Percentiles rank a stretch among this genome's conserved stretches.
Conservation (phyloP, 2,329 filamentous ascomycete genomes). For the Ascosphaera apis region DNA sequence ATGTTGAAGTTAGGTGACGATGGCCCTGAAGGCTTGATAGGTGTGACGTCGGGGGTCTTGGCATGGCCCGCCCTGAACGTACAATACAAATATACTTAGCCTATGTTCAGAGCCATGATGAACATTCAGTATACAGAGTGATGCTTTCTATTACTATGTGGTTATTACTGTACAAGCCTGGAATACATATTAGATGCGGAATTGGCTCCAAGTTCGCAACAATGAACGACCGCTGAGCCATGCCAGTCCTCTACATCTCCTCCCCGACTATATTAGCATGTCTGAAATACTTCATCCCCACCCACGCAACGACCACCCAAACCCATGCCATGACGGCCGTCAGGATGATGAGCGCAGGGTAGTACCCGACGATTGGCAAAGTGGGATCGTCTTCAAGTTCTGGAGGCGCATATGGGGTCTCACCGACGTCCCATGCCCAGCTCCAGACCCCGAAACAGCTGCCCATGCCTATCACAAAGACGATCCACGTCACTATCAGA, state of each 20-base stretch:
- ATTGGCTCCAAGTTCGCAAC: too few species aligned
- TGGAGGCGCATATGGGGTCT: conserved; percentile 83
- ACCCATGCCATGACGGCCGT: conserved; percentile 97
- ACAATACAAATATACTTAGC: too few species aligned
- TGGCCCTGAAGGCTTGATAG: too few species aligned
- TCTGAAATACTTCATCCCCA: conserved; percentile 98
- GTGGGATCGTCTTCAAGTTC: conserved; percentile 90
- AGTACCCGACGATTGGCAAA: conserved; percentile 87
- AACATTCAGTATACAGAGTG: too few species aligned
- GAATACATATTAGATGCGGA: too few species aligned
- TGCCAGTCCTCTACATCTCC: conserved; percentile 19
- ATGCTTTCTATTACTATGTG: too few species aligned
- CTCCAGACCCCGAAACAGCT: conserved; percentile 88
- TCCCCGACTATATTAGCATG: conserved; percentile 73
- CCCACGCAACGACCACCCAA: conserved; percentile 93
- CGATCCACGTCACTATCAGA: conserved; percentile 71
- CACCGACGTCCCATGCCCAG: conserved; percentile 97
- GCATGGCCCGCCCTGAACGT: too few species aligned
- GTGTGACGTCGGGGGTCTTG: too few species aligned
- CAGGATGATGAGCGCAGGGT: conserved; percentile 78
- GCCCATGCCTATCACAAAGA: conserved; percentile 92
- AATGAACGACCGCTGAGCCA: too few species aligned
- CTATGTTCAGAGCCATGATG: too few species aligned
- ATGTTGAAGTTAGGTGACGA: too few species aligned
- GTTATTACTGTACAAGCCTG: too few species aligned